Conservation (phyloP, 352 stramenopile species). For the Phytophthora chlamydospora region DNA sequence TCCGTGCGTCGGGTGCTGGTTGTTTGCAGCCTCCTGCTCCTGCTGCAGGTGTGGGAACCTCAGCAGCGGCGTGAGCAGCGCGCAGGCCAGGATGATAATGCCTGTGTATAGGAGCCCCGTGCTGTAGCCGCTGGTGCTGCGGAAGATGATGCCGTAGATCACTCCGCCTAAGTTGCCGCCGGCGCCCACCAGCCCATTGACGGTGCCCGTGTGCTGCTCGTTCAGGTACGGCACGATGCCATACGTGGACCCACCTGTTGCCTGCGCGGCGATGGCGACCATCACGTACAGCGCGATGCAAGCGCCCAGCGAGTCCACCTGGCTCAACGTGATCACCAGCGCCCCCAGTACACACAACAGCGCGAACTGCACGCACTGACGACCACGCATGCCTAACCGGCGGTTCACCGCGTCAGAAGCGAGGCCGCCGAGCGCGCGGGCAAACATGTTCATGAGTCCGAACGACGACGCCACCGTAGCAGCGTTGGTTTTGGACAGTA, state of each 20-base stretch:
- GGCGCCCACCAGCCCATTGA: slow-evolving; percentile 69
- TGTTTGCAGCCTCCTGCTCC: slow-evolving; percentile 8
- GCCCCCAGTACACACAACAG: slow-evolving; percentile 77
- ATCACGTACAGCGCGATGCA: slow-evolving; percentile 91
- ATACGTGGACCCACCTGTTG: slow-evolving; percentile 70
- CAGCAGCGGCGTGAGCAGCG: slow-evolving; percentile 51
- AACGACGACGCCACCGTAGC: slow-evolving; percentile 92
- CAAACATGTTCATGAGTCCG: slow-evolving; percentile 95
- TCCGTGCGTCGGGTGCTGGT: slow-evolving; percentile 1
- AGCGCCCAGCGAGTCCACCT: slow-evolving; percentile 63
- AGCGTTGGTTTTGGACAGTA: slow-evolving; percentile 65
- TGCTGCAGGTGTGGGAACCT: slow-evolving; percentile 49
- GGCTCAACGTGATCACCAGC: slow-evolving; percentile 90
- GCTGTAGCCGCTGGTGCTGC: slow-evolving; percentile 42
- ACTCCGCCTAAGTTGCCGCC: slow-evolving; percentile 74
- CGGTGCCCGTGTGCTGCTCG: slow-evolving; percentile 64
- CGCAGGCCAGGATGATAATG: slow-evolving; percentile 59
- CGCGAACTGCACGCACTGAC: slow-evolving; percentile 84
- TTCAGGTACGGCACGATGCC: slow-evolving; percentile 80
- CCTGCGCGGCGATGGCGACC: slow-evolving; percentile 92
- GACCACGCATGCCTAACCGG: slow-evolving; percentile 89
- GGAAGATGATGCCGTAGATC: slow-evolving; percentile 78
- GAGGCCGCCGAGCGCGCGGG: slow-evolving; percentile 88
- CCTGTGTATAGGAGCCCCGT: slow-evolving; percentile 59
- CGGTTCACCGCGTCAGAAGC: slow-evolving; percentile 86